These are phyloP conservation scores for Rhodofomes roseus DNA, from an alignment of 1,284 basidiomycete genomes.

Conservation along the genomic window DNA sequence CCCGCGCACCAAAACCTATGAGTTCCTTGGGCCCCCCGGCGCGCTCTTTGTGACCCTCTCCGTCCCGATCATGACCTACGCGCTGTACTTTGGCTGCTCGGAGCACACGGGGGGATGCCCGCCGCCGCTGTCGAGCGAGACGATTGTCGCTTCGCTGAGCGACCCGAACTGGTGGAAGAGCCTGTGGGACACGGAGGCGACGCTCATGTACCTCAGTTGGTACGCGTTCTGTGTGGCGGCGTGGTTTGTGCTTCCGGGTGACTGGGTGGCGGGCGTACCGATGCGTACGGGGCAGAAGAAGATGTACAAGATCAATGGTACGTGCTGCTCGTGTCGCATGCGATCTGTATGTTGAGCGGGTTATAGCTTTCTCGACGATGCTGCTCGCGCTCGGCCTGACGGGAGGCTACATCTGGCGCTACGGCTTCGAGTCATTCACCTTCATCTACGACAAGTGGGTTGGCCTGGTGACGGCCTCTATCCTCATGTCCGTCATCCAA, in stretches of 20 bases:
- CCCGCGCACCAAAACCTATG: constrained; percentile 67
- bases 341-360: background rate
- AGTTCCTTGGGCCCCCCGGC: constrained; percentile 86
- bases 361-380: constrained; percentile 81
- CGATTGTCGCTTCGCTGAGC: constrained; percentile 45
- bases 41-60: constrained; percentile 70
- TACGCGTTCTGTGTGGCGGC: constrained; percentile 83
- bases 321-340: constrained; percentile 9
- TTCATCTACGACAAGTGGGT: constrained; percentile 93
- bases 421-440: constrained; percentile 80
- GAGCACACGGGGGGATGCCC: constrained; percentile 76
- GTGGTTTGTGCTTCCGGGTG: constrained; percentile 86
- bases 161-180: constrained; percentile 59
- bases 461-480: constrained; percentile 82
- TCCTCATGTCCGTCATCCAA: constrained; percentile 79
- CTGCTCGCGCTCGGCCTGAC: constrained; percentile 74
- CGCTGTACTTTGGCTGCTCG: constrained; percentile 84
- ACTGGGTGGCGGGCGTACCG: constrained; percentile 76
- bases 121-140: constrained; percentile 46
- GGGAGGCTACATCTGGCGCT: constrained; percentile 64
- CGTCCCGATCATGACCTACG: constrained; percentile 76
- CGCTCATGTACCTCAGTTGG: constrained; percentile 82
- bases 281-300: constrained; percentile 79
- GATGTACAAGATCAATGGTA: constrained; percentile 95
- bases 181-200: constrained; percentile 81